These are phyloP conservation scores for Pleoardoris graminearum DNA, from an alignment of 2,329 filamentous ascomycete genomes.

Conservation along the genomic window DNA sequence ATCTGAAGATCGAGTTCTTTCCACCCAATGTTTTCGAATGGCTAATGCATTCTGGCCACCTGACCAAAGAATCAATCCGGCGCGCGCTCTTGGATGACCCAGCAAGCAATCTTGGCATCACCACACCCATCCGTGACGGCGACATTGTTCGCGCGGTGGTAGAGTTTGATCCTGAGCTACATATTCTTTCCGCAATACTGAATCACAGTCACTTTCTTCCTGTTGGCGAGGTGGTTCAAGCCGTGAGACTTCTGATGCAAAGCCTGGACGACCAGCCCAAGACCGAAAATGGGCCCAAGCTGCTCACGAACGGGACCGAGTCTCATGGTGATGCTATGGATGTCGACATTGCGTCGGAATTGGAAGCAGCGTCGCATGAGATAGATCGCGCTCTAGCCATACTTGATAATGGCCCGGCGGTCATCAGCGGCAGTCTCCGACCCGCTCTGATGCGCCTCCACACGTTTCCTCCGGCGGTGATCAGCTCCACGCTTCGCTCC, in stretches of 20 bases:
- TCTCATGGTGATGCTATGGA: slow-evolving; percentile 35
- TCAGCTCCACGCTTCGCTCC: slow-evolving; percentile 66
- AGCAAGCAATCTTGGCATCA: slow-evolving; percentile 48
- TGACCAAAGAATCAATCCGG: slow-evolving; percentile 51
- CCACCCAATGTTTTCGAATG: slow-evolving; percentile 60
- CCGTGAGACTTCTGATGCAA: slow-evolving; percentile 68
- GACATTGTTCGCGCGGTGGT: slow-evolving; percentile 66
- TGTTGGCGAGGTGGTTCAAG: slow-evolving; percentile 66
- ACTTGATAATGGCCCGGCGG: slow-evolving; percentile 65
- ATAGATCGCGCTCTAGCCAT: slow-evolving; percentile 70
- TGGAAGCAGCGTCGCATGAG: slow-evolving; percentile 54
- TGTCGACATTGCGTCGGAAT: slow-evolving; percentile 44
- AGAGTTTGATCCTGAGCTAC: slow-evolving; percentile 69
- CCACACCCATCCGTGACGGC: slow-evolving; percentile 58
- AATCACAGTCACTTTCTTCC: slow-evolving; percentile 65
- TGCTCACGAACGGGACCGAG: slow-evolving; percentile 37
- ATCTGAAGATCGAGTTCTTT: slow-evolving; percentile 50
- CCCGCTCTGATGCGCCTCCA: slow-evolving; percentile 71
- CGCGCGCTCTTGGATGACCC: slow-evolving; percentile 41
- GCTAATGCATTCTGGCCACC: slow-evolving; percentile 60
- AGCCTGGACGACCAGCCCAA: slow-evolving; percentile 61
- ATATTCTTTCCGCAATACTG: slow-evolving; percentile 67
- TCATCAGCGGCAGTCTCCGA: slow-evolving; percentile 66
- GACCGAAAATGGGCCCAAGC: slow-evolving; percentile 44
- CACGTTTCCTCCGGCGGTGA: slow-evolving; percentile 62